Evolutionary conservation across 192 early-diverging fungal genomes (phyloP), one percentile per base, ranked within the genome.

Genomic region (Linnemannia hyalina): DNA sequence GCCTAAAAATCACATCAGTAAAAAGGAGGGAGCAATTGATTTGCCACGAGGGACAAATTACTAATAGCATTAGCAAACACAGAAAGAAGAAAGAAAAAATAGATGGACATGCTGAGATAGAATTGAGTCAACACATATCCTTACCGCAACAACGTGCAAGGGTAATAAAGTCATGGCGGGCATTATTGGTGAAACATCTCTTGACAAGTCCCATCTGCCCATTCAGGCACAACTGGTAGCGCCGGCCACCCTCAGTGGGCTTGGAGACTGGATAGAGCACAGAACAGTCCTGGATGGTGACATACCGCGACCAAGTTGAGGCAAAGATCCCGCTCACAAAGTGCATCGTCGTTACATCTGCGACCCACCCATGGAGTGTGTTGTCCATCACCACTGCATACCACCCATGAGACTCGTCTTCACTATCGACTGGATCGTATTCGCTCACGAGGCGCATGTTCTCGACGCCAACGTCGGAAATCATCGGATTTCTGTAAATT

Each of bases 141-240:
- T 13, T 78, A 78, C 80, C 80, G 42, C 80, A 77, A 55, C 68
- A 76, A 18, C 57, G 32, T n/a, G 35, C 36, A 57, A 71, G 65
- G n/a, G 80, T 70, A 44, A 70, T 71, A 71, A 81, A 77, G 36
- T 81, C 80, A 49, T 76, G 74, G 16, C 74, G 75, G 23, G 74
- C 80, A 68, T 81, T 76, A 22, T 76, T 76, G 54, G 69, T 71
- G 15, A 63, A 71, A 41, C 73, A 81, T 40, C 77, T 29, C n/a
- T 78, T 78, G 29, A 78, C 77, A 16, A 78, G 68, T 20, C 77
- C 77, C 77, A 78, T 78, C 38, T 78, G 77, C 3, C 77, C 77
- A 78, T 69, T 70, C 9, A 78, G 68, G 38, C 47, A 49, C 15
- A 78, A 71, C 77, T 78, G 77, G 49, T 78, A 78, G 26, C 77